Evolutionary conservation across 495 filamentous ascomycete species (phyloP), one percentile per base, ranked within the genome.

Genomic region (Talaromyces proteolyticus): DNA sequence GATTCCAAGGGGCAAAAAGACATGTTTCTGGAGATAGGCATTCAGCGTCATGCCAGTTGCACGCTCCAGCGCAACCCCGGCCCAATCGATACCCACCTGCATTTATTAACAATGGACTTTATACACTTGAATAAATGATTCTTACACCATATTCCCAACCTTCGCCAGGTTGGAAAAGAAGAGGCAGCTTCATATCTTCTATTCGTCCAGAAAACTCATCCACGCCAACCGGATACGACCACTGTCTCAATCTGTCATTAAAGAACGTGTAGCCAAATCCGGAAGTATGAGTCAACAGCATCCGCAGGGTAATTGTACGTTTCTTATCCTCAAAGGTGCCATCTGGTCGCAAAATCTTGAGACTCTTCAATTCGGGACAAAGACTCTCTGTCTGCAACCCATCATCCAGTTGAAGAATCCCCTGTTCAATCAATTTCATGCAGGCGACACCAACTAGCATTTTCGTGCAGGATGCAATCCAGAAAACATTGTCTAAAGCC

Each of bases 361-460:
- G 47, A n/a, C 59, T 59, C 49, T 65, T 70, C 44, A 84, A 52
- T 54, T 82, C 80, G 3, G 80, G 80, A 14, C 62, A 69, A 4
- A 79, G 44, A 23, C 57, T 51, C 57, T 81, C 75, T 0, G 79
- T 57, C 47, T 71, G 54, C 7, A 67, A 60, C 0, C 57, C 62
- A 61, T 81, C 73, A 58, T 84, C 80, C 1, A 85, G 58, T 0
- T 50, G 53, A 6, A 85, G 51, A 37, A 54, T 61, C 0, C 78
- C 78, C 49, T 78, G 69, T 53, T 84, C 81, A 8, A 82, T 74
- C 0, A 81, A 67, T 52, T 86, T 80, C 81, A 84, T 82, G 50
- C 67, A 75, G 0, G 79, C 80, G 43, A 86, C 68, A 0, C 68
- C 73, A 2, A 58, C 60, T 4, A 83, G 54, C 59, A 80, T 56